Evolutionary conservation across 2,329 filamentous ascomycete species (phyloP).

Genomic region (Endothia cerciana): DNA sequence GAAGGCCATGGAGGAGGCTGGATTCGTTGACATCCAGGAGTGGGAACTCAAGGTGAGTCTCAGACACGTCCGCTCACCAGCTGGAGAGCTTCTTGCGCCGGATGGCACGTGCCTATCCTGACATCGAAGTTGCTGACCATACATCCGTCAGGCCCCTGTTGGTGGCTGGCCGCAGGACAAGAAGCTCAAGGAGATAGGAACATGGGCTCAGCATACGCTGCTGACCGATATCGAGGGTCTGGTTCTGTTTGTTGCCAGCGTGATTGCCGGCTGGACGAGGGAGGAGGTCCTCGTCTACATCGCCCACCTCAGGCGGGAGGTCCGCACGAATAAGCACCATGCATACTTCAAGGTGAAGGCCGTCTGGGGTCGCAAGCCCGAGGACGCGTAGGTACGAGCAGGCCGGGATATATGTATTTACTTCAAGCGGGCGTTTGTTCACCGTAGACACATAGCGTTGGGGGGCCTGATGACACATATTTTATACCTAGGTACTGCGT

Average conservation of each 20-base stretch:
- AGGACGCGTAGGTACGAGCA: neutral
- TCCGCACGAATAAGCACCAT: conserved; percentile 36
- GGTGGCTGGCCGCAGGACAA: conserved; percentile 37
- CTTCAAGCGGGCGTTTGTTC: neutral
- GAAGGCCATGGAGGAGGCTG: conserved; percentile 56
- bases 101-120: neutral
- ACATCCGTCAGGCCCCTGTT: conserved; percentile 32
- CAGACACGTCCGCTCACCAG: neutral
- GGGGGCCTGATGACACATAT: neutral
- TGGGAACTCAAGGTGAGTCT: conserved; percentile 52
- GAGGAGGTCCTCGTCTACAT: conserved; percentile 42
- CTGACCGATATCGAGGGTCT: conserved; percentile 28
- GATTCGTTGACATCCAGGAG: conserved; percentile 61
- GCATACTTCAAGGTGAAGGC: conserved; percentile 37
- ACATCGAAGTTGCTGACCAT: conserved; percentile 7
- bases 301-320: conserved; percentile 40
- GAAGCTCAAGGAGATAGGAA: conserved; percentile 36
- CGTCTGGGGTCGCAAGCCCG: conserved; percentile 38
- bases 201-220: conserved; percentile 23
- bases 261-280: conserved; percentile 42
- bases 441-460: neutral
- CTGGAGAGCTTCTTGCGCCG: neutral
- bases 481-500: neutral
- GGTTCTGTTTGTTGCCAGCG: conserved; percentile 40
- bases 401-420: neutral